Evolutionary conservation across 2,329 filamentous ascomycete species (phyloP).

Genomic region (Daldinia eschscholtzii): DNA sequence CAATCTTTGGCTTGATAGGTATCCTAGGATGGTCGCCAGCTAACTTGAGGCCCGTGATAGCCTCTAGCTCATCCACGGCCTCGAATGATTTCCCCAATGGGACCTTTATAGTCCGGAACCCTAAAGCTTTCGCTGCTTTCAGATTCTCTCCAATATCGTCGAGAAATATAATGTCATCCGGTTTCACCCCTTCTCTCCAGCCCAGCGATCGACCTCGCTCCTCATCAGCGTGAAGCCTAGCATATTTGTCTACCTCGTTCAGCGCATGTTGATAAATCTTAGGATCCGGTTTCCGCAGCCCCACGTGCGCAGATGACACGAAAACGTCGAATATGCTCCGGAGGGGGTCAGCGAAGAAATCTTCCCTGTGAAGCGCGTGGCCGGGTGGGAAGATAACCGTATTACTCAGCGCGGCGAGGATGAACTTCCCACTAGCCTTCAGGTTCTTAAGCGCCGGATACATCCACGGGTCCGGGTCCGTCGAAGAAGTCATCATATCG

Average conservation of each 20-base stretch:
- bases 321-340: constrained; percentile 85
- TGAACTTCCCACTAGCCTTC: constrained; percentile 71
- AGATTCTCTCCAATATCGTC: constrained; percentile 97
- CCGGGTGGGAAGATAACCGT: constrained; percentile 86
- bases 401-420: constrained; percentile 88
- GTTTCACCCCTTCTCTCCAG: constrained; percentile 65
- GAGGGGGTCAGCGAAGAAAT: constrained; percentile 67
- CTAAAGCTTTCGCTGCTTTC: constrained; percentile 79
- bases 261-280: constrained; percentile 83
- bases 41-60: constrained; percentile 75
- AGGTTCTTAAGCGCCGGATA: constrained; percentile 82
- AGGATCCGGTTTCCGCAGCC: constrained; percentile 87
- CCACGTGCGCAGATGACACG: constrained; percentile 86
- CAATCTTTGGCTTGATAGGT: constrained; percentile 57
- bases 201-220: constrained; percentile 57
- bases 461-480: constrained; percentile 85
- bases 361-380: constrained; percentile 73
- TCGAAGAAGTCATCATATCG: constrained; percentile 86
- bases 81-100: constrained; percentile 80
- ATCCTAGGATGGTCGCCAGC: constrained; percentile 67
- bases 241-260: constrained; percentile 72
- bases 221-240: constrained; percentile 62
- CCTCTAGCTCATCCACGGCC: constrained; percentile 85
- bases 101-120: constrained; percentile 89
- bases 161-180: constrained; percentile 83